These are phyloP conservation scores for Cladosporium velox DNA, from an alignment of 2,329 filamentous ascomycete species.

Conservation along the genomic window DNA sequence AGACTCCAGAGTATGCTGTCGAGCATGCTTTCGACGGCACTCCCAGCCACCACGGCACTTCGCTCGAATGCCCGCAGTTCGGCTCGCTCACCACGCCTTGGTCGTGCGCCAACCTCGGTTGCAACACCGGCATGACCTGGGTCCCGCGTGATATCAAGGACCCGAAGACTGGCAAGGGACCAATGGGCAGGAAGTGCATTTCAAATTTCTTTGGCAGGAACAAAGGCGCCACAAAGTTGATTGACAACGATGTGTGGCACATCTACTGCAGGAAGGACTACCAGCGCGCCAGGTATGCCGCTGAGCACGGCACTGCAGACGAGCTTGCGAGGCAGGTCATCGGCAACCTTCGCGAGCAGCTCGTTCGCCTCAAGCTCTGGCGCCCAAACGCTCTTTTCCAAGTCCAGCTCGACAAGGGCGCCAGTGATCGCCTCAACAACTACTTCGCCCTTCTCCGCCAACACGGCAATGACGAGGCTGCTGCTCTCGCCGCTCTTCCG, in stretches of 20 bases:
- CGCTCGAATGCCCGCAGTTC: conserved; percentile 7
- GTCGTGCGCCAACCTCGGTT: conserved; percentile 28
- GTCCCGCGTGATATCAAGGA: conserved; percentile 21
- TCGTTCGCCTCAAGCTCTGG: conserved; percentile 34
- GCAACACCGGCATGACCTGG: conserved; percentile 29
- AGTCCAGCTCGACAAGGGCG: conserved; percentile 32
- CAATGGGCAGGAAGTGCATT: conserved; percentile 65
- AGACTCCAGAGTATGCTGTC: conserved; percentile 18
- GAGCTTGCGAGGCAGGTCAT: conserved; percentile 19
- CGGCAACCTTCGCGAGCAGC: conserved; percentile 29
- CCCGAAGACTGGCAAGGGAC: conserved; percentile 19
- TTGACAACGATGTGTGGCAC: conserved; percentile 71
- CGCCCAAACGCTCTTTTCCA: conserved; percentile 35
- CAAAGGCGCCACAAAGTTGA: conserved; percentile 71
- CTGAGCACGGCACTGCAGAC: conserved; percentile 22
- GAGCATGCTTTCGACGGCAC: conserved; percentile 11
- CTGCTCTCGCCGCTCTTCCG: conserved; percentile 21
- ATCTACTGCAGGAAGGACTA: conserved; percentile 82
- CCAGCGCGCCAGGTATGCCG: conserved; percentile 55
- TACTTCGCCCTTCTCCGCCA: conserved; percentile 29
- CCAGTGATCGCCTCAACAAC: conserved; percentile 27
- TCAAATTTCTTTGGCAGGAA: conserved; percentile 83
- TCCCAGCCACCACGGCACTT: conserved; percentile 16
- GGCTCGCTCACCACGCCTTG: conserved; percentile 23
- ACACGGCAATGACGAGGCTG: conserved; percentile 25